A percentile compares a stretch with the other conserved stretches of the same genome.
phyloP scores from a whole-genome alignment of 2,329 filamentous ascomycete species.

The Aspergillus ochraceus region DNA sequence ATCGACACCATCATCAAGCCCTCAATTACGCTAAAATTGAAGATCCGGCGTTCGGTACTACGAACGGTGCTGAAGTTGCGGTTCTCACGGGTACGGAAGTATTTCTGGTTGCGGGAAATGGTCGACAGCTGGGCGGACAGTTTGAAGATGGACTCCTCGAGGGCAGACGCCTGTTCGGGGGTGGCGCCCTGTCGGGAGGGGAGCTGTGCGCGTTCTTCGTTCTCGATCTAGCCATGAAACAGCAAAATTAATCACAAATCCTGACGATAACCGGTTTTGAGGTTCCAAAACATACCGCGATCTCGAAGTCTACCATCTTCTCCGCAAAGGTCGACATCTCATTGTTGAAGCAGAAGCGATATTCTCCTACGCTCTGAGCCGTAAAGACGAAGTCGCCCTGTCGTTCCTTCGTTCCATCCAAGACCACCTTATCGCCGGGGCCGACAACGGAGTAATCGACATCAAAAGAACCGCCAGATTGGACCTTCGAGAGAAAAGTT shows the following conservation, averaged over 20 bases:
- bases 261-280: neutral
- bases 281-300: slow-evolving; percentile 66
- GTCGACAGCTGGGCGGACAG: slow-evolving; percentile 89
- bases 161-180: slow-evolving; percentile 80
- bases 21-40: slow-evolving; percentile 96
- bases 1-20: slow-evolving; percentile 88
- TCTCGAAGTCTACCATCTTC: slow-evolving; percentile 98
- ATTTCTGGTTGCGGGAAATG: slow-evolving; percentile 96
- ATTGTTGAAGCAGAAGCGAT: slow-evolving; percentile 98
- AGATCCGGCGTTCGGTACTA: slow-evolving; percentile 92
- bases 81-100: slow-evolving; percentile 98
- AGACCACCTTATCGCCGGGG: slow-evolving; percentile 75
- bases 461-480: slow-evolving; percentile 98
- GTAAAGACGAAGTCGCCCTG: slow-evolving; percentile 99
- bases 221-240: slow-evolving; percentile 68
- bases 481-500: slow-evolving; percentile 62
- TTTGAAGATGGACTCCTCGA: slow-evolving; percentile 96
- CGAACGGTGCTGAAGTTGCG: slow-evolving; percentile 97
- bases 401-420: slow-evolving; percentile 85
- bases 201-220: slow-evolving; percentile 77
- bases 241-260: neutral
- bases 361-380: slow-evolving; percentile 81
- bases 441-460: slow-evolving; percentile 88
- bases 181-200: slow-evolving; percentile 86
- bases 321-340: slow-evolving; percentile 97